These are phyloP conservation scores for Podospora fimiseda DNA, from an alignment of 495 filamentous ascomycete genomes.

Conservation along the genomic window DNA sequence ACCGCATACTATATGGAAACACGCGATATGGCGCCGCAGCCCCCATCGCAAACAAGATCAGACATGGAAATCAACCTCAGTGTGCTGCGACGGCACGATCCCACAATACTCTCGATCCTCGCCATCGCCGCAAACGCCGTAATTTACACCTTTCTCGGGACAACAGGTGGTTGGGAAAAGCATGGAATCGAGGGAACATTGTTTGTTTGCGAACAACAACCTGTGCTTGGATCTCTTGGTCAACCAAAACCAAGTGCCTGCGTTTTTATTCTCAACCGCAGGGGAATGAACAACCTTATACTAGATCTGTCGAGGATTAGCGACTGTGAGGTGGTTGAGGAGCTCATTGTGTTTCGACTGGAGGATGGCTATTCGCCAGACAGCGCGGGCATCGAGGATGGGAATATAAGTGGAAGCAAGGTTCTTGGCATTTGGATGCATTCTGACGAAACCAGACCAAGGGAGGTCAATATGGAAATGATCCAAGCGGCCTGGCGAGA, in stretches of 20 bases:
- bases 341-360: constrained; percentile 40
- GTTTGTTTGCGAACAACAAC: constrained; percentile 64
- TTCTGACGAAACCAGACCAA: constrained; percentile 37
- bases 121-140: constrained; percentile 73
- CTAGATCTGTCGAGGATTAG: constrained; percentile 35
- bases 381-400: constrained; percentile 25
- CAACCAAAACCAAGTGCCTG: constrained; percentile 25
- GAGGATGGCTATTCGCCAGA: constrained; percentile 23
- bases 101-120: constrained; percentile 57
- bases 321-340: constrained; percentile 36
- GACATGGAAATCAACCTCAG: constrained; percentile 78
- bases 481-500: constrained; percentile 37
- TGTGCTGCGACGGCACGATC: constrained; percentile 70
- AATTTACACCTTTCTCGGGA: constrained; percentile 65
- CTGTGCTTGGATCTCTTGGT: constrained; percentile 23
- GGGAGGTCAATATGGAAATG: constrained; percentile 28
- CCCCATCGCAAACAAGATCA: constrained; percentile 48
- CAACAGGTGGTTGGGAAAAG: constrained; percentile 66
- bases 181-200: constrained; percentile 69
- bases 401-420: constrained; percentile 14
- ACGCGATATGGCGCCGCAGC: constrained; percentile 19
- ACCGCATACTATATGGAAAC: constrained; percentile 37
- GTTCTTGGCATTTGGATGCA: constrained; percentile 44
- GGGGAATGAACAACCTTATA: constrained; percentile 37
- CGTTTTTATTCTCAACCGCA: constrained; percentile 44